Percentiles rank a stretch among this genome's conserved stretches.
phyloP scores from a whole-genome alignment of 257 asterid genomes.

The Ocimum tenuiflorum region DNA sequence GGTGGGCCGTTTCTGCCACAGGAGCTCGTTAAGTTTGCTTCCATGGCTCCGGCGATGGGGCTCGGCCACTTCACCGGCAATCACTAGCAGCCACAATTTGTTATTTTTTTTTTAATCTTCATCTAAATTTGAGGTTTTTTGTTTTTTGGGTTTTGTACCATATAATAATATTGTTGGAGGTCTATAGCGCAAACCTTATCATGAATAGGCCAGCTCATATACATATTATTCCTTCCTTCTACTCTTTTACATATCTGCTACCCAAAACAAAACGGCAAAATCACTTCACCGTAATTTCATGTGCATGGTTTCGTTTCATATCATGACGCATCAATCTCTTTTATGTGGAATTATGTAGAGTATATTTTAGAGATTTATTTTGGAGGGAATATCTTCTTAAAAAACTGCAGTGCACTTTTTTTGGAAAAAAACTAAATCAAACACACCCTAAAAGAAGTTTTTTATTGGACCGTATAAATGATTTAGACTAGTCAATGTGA shows the following conservation, averaged over 20 bases:
- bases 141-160: background rate
- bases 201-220: constrained; percentile 18
- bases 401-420: too few relatives aligned
- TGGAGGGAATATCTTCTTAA: too few relatives aligned
- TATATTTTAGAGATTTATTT: too few relatives aligned
- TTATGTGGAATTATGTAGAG: too few relatives aligned
- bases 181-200: constrained; percentile 22
- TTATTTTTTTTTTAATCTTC: background rate
- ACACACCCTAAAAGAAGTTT: too few relatives aligned
- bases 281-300: too few relatives aligned
- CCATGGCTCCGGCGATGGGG: constrained; percentile 75
- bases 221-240: background rate
- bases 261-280: too few relatives aligned
- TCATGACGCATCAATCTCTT: too few relatives aligned
- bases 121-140: background rate
- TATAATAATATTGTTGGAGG: background rate
- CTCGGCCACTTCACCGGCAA: constrained; percentile 52
- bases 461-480: too few relatives aligned
- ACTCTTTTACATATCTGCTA: constrained; percentile 17
- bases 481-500: too few relatives aligned
- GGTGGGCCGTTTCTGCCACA: constrained; percentile 53
- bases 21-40: constrained; percentile 67
- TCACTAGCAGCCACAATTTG: constrained; percentile 26
- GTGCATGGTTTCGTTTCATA: too few relatives aligned
- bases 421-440: too few relatives aligned